Conservation (phyloP, 306 rosid genomes). For the Vigna angularis region DNA sequence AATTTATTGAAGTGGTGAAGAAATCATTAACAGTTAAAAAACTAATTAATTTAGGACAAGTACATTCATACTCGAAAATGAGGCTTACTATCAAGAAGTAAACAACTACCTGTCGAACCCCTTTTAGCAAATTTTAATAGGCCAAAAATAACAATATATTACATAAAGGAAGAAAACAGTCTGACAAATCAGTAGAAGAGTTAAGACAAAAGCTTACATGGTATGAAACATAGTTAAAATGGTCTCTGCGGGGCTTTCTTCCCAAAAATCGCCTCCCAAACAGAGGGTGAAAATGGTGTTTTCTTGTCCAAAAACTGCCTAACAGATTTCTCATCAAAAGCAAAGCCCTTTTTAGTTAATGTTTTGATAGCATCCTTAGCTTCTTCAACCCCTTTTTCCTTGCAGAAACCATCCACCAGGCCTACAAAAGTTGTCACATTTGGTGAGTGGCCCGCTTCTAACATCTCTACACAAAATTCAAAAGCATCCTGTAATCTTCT, state of each 20-base stretch:
- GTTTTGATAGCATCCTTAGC: conserved; percentile 59
- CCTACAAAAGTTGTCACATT: conserved; percentile 79
- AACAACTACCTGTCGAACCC: conserved; percentile 6
- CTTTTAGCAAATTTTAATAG: conserved; percentile 1
- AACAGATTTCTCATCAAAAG: conserved; percentile 73
- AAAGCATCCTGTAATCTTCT: conserved; percentile 59
- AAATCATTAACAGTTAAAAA: conserved; percentile 21
- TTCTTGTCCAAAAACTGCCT: conserved; percentile 76
- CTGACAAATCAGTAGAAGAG: conserved; percentile 18
- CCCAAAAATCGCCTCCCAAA: conserved; percentile 84
- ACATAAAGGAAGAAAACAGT: background rate
- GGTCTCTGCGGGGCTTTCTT: conserved; percentile 57
- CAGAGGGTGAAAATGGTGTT: conserved; percentile 58
- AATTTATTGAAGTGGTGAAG: background rate
- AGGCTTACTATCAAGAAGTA: conserved; percentile 11
- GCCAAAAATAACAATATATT: conserved; percentile 6
- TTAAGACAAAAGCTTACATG: conserved; percentile 35
- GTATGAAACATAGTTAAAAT: conserved; percentile 49
- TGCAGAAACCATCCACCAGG: conserved; percentile 67
- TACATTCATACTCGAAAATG: background rate
- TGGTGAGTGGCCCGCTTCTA: conserved; percentile 81
- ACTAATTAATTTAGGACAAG: background rate
- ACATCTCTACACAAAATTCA: conserved; percentile 84
- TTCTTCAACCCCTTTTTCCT: conserved; percentile 69
- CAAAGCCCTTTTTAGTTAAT: conserved; percentile 73